Evolutionary conservation across 305 asterid species (phyloP), one percentile per base, ranked within the genome.

Genomic region (Fraxinus sp.): DNA sequence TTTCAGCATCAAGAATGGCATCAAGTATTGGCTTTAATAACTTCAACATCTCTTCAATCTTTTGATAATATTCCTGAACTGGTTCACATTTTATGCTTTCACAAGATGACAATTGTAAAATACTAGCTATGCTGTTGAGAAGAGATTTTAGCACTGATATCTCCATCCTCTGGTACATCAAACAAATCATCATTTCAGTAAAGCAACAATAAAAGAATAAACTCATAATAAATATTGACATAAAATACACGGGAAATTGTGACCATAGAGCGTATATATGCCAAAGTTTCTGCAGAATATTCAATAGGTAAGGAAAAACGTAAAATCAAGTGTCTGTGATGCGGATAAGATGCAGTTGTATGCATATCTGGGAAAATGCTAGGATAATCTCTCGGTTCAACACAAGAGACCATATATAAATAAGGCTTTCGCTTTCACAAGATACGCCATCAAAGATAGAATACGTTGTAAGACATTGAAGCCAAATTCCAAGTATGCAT

Each of bases 21-120:
- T 90, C 91, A 75, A 95, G 92, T 83, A 93, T 86, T 62, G 96
- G 94, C 88, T 88, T 89, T 80, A 92, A 82, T 84, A 90, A 80
- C 89, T 91, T 93, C 87, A 95, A 86, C 79, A 92, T 87, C 85
- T 92, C 95, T 85, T 89, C 97, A 80, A 86, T 84, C 92, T 86
- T 90, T 80, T 33, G 87, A 86, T 88, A 82, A 85, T 95, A 93
- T 83, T 86, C 91, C 87, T 83, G 93, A 80, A 92, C 86, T 79
- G 92, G 95, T 87, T 92, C 95, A 81, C 83, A 78, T 33, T 89
- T 80, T 80, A 89, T 87, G 87, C 90, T 87, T 77, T 92, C 97
- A 82, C 79, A 68, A 68, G 89, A 90, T 82, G 96, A 89, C 82
- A 93, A 84, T 75, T 92, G 89, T 32, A 85, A 78, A 85, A 92